Evolutionary conservation across 2,329 filamentous ascomycete genomes (phyloP).

Genomic region (Dactylellina parvicollis): DNA sequence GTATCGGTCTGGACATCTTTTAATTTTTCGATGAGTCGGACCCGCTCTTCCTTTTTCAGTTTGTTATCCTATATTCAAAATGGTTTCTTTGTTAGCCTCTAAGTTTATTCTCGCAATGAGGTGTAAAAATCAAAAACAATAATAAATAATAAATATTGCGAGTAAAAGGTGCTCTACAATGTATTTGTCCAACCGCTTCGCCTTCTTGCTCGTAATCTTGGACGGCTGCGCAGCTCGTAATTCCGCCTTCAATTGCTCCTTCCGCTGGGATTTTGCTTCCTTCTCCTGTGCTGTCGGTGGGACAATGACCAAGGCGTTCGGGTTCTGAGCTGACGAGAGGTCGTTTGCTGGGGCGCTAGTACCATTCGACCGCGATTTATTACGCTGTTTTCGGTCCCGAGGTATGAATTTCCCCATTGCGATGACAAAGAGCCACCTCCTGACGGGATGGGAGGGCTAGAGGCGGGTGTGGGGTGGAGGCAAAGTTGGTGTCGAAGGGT

Average conservation of each 20-base stretch:
- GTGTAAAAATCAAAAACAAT: no score
- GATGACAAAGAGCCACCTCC: conserved; percentile 2
- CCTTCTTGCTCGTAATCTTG: conserved; percentile 72
- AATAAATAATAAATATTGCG: background rate
- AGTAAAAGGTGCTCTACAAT: conserved; percentile 63
- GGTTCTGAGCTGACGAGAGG: conserved; percentile 37
- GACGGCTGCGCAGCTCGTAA: conserved; percentile 66
- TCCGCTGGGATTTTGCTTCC: conserved; percentile 39
- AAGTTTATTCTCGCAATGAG: no score
- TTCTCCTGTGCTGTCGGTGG: conserved; percentile 44
- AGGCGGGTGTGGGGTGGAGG: background rate
- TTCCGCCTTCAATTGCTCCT: conserved; percentile 65
- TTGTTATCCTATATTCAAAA: conserved; percentile 75
- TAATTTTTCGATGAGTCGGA: conserved; percentile 83
- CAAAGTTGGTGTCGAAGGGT: background rate
- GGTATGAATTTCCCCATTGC: conserved; percentile 52
- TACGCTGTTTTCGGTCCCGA: conserved; percentile 50
- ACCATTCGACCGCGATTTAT: conserved; percentile 43
- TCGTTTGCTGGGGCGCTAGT: conserved; percentile 13
- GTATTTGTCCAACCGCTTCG: conserved; percentile 75
- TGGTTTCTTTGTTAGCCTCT: conserved; percentile 15
- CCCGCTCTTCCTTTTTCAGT: conserved; percentile 90
- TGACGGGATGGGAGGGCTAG: background rate
- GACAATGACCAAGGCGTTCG: conserved; percentile 44
- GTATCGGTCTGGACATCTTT: conserved; percentile 83